Conservation (phyloP, 805 yeast species). For the Lachancea waltii region DNA sequence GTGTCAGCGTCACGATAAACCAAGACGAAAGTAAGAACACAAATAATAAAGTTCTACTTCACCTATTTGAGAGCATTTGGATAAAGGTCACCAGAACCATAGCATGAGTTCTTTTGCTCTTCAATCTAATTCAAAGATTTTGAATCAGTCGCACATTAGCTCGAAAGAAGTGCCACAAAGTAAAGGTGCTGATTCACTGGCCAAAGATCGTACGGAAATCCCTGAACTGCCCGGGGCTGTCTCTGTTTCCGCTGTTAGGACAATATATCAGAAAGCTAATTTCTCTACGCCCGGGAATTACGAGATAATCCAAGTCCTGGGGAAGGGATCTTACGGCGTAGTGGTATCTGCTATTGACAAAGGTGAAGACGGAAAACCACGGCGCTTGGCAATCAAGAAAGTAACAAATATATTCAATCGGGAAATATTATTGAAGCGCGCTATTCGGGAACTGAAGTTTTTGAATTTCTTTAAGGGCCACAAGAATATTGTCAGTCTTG, state of each 20-base stretch:
- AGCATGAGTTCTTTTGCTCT: slow-evolving; percentile 8
- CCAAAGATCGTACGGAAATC: too few species aligned
- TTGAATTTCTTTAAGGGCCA: slow-evolving; percentile 84
- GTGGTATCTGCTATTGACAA: slow-evolving; percentile 63
- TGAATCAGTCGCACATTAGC: slow-evolving; percentile 4
- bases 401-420: slow-evolving; percentile 62
- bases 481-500: slow-evolving; percentile 64
- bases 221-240: too few species aligned
- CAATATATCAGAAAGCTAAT: slow-evolving; percentile 45
- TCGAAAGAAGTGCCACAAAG: background rate
- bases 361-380: slow-evolving; percentile 19
- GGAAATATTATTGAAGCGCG: slow-evolving; percentile 66
- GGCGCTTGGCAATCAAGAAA: slow-evolving; percentile 69
- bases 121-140: slow-evolving; percentile 5
- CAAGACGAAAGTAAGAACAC: background rate
- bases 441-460: slow-evolving; percentile 73
- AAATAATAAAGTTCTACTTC: too few species aligned
- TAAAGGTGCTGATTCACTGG: slow-evolving; percentile 1
- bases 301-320: slow-evolving; percentile 51
- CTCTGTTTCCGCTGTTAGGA: slow-evolving; percentile 12
- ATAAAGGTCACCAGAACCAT: too few species aligned
- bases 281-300: slow-evolving; percentile 62
- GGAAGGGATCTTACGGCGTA: slow-evolving; percentile 82
- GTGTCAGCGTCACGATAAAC: slow-evolving; percentile 5
- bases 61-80: too few species aligned